Conservation (phyloP, 2,329 filamentous ascomycete species). For the Aureobasidium uvarum region DNA sequence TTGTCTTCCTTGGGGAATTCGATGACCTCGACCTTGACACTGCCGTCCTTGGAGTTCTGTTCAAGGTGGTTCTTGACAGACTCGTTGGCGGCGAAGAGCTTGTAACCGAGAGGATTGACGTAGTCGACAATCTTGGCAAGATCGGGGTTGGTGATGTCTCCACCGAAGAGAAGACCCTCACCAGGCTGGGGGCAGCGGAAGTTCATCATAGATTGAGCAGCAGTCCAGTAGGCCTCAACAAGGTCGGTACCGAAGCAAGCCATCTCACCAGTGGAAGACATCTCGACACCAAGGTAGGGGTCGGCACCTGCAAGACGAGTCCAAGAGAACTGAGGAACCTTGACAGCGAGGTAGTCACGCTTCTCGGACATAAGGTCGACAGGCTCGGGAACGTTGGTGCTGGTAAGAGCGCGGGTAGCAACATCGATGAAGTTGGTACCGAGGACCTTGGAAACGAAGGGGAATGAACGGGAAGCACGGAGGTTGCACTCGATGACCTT, state of each 20-base stretch:
- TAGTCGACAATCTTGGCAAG: conserved; percentile 81
- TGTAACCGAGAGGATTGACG: conserved; percentile 86
- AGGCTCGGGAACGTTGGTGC: conserved; percentile 77
- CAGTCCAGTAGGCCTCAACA: conserved; percentile 96
- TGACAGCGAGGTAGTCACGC: conserved; percentile 91
- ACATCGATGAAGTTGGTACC: conserved; percentile 96
- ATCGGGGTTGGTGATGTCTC: conserved; percentile 68
- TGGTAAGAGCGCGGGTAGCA: conserved; percentile 87
- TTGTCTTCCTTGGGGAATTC: conserved; percentile 98
- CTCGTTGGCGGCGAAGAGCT: conserved; percentile 80
- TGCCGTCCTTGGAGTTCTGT: conserved; percentile 60
- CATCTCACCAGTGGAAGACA: conserved; percentile 96
- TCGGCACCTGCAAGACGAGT: conserved; percentile 95
- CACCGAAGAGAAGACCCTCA: conserved; percentile 92
- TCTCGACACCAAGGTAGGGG: conserved; percentile 96
- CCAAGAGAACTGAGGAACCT: conserved; percentile 99
- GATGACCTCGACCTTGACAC: conserved; percentile 78
- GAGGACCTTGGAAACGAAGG: conserved; percentile 95
- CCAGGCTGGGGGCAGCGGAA: conserved; percentile 94
- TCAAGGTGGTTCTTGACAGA: conserved; percentile 84
- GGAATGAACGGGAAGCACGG: conserved; percentile 95
- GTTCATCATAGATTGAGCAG: conserved; percentile 97
- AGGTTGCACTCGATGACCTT: conserved; percentile 99
- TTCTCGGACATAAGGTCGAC: conserved; percentile 84
- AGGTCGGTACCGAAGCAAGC: conserved; percentile 97